These are phyloP conservation scores for Zalaria obscura DNA, from an alignment of 2,329 filamentous ascomycete species.

Conservation along the genomic window DNA sequence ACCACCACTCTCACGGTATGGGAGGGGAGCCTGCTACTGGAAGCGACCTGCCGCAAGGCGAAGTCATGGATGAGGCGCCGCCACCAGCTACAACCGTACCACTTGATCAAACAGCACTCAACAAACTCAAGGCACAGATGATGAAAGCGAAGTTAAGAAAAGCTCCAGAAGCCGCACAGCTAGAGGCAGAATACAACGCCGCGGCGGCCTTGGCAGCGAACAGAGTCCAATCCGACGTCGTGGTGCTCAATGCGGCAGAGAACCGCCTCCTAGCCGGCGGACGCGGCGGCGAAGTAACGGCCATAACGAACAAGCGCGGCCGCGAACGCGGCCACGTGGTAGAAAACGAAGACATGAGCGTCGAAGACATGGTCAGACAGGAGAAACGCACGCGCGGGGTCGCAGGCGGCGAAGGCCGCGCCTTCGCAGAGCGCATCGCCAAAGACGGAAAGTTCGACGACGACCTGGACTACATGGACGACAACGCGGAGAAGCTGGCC, in stretches of 20 bases:
- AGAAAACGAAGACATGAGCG: conserved; percentile 88
- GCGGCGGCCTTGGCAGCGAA: conserved; percentile 44
- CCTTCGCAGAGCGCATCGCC: conserved; percentile 82
- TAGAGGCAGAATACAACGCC: conserved; percentile 79
- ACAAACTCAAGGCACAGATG: conserved; percentile 81
- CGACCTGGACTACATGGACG: conserved; percentile 92
- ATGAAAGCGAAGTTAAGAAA: conserved; percentile 88
- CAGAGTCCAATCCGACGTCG: conserved; percentile 47
- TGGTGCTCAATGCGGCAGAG: conserved; percentile 78
- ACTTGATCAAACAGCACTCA: conserved; percentile 67
- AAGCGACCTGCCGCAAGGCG: conserved; percentile 33
- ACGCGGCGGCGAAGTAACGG: conserved; percentile 59
- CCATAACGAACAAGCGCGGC: conserved; percentile 66
- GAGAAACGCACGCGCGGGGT: conserved; percentile 74
- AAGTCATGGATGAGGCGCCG: conserved; percentile 42
- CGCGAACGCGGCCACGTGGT: conserved; percentile 71
- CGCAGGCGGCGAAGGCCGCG: conserved; percentile 62
- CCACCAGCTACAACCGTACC: conserved; percentile 33
- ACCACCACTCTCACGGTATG: conserved; percentile 15
- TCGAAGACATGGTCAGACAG: conserved; percentile 94
- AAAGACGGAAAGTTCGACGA: conserved; percentile 86
- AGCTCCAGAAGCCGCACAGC: conserved; percentile 56
- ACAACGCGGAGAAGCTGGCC: conserved; percentile 83
- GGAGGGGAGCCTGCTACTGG: conserved; percentile 12
- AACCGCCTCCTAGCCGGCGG: conserved; percentile 77